Base-by-base conservation (phyloP, 139 green algal species). In the Micractinium sp. region DNA sequence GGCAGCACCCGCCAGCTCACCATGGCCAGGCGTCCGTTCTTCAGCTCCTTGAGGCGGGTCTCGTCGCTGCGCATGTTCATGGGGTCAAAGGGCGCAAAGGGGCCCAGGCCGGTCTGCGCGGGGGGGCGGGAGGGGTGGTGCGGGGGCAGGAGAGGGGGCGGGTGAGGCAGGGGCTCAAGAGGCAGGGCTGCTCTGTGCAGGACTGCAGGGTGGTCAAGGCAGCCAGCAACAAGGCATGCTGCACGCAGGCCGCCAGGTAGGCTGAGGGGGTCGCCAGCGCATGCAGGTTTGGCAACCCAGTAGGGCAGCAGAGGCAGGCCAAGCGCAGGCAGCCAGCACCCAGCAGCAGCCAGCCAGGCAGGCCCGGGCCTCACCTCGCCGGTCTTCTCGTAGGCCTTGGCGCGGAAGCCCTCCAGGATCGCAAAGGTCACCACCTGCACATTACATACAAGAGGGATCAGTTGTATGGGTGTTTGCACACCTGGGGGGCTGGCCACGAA, bases 11-110 rank as follows among this genome's bases (percentile, higher is more conserved):
- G 31, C 71, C 67, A 9, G 41, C 91, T 90, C 86, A 98, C 93
- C 96, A 99, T 99, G 60, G 97, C 97, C 3, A 98, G 94, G 92
- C 97, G 95, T 81, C 95, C 97, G 92, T 99, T 99, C 96, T 99
- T 99, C 88, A 99, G 88, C 95, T 99, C 97, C 95, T 98, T 98
- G 47, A 97, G 85, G 73, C 93, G 92, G 89, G 95, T 99, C 82
- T 95, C 92, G n/a, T 94, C 86, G 87, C 81, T 92, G 75, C 90
- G 86, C 90, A 93, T 85, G 85, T 79, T 71, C 29, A 82, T 27
- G 75, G 92, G 92, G 92, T 94, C 92, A 41, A 93, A 92, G 87
- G 86, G 86, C 25, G 86, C 67, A 16, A 90, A 80, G 67, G 77
- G 77, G 75, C 89, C 77, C 69, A 90, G 85, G 81, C 92, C 92